phyloP scores from a whole-genome alignment of 1,284 basidiomycete genomes.

The Austroboletus novae-zelandiae region DNA sequence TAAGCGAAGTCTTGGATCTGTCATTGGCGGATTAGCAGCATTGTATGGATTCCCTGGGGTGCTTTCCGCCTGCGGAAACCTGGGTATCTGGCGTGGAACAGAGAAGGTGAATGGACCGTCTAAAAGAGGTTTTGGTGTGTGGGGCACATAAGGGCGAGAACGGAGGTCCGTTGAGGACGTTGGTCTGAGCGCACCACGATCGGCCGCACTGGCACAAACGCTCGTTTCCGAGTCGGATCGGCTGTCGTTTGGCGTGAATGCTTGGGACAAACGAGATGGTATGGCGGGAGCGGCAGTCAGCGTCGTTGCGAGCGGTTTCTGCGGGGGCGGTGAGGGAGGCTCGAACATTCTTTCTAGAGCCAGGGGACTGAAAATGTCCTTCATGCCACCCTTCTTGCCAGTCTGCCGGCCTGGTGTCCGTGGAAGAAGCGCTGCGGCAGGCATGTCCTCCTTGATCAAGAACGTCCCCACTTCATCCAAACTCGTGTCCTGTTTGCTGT shows the following conservation, averaged over 20 bases:
- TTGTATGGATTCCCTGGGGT: constrained; percentile 48
- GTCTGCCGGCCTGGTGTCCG: constrained; percentile 58
- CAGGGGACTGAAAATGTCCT: constrained; percentile 83
- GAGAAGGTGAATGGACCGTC: constrained; percentile 76
- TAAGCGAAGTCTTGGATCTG: constrained; percentile 75
- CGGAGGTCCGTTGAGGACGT: constrained; percentile 22
- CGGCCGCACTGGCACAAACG: constrained; percentile 2
- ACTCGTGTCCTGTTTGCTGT: constrained; percentile 29
- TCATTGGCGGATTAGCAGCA: constrained; percentile 41
- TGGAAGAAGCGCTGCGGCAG: constrained; percentile 51
- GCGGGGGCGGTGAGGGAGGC: constrained; percentile 72
- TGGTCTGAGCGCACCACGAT: constrained; percentile 10
- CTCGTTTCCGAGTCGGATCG: constrained; percentile 26
- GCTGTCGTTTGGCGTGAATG: constrained; percentile 29
- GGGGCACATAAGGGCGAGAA: constrained; percentile 11
- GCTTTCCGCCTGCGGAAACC: constrained; percentile 46
- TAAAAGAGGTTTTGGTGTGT: constrained; percentile 34
- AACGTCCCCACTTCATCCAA: constrained; percentile 64
- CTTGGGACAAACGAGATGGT: constrained; percentile 37
- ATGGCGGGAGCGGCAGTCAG: constrained; percentile 31
- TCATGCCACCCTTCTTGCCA: constrained; percentile 57
- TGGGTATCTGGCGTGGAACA: constrained; percentile 47
- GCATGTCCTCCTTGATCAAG: constrained; percentile 71
- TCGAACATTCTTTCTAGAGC: constrained; percentile 89
- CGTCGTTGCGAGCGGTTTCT: constrained; percentile 24